Evolutionary conservation across 2,329 filamentous ascomycete species (phyloP), one percentile per base, ranked within the genome.

Genomic region (Arthrobotrys entomopaga): DNA sequence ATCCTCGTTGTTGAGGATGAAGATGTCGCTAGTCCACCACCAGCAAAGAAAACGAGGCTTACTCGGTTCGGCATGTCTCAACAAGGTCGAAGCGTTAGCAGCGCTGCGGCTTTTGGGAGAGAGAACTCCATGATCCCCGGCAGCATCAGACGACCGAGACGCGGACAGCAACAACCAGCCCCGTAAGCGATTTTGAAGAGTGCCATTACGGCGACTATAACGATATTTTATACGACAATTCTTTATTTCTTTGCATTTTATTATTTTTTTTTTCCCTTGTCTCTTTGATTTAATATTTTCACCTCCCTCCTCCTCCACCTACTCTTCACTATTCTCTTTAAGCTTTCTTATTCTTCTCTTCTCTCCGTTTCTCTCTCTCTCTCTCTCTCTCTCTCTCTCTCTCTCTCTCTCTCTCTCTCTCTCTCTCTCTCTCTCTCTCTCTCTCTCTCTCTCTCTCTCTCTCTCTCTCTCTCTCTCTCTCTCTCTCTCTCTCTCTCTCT

Each of bases 61-160:
- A 66, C 48, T 8, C 52, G 56, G n/a, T 63, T 66, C 43, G 61
- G 61, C 24, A 15, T 58, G 8, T 43, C 61, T 24, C 69, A 66
- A 7, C 69, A 63, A 22, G 58, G 24, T 10, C 52, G 69, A 22
- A 50, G 56, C n/a, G 56, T 42, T 73, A 73, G 69, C 54, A 73
- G 69, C 52, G n/a, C 22, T 54, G 50, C 69, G 20, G 61, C 49
- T 15, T 49, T 65, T 57, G 56, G 26, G 10, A 54, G 49, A n/a
- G 61, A 66, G 42, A 65, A 60, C 38, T 73, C 67, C 7, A 48
- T 57, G 42, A 63, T 66, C 42, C 67, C 61, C 13, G 67, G 59
- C 46, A 72, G 46, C 5, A 34, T 34, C 29, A 49, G 61, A 49
- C 58, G 56, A 20, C 16, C 69, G n/a, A 61, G 57, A 40, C 50